Conservation (phyloP, 371 early-diverging fungal genomes). For the Syncephalastrum racemosum region DNA sequence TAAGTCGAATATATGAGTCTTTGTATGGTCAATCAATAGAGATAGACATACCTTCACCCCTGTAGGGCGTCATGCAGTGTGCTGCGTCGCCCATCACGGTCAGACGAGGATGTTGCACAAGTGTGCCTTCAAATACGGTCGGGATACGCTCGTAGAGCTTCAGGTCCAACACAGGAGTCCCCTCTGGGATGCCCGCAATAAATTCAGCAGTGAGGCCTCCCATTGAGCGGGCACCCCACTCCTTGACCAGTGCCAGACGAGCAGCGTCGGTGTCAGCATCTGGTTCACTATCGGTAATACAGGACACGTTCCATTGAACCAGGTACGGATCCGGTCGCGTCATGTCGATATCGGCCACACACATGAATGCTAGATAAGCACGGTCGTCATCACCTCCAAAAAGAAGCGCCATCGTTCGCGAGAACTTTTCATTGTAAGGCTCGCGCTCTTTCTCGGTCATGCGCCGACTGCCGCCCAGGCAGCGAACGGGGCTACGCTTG, state of each 20-base stretch:
- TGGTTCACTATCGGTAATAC: background rate
- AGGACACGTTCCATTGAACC: conserved; percentile 8
- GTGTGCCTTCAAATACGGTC: conserved; percentile 10
- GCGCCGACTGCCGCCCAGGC: conserved; percentile 7
- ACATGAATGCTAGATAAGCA: background rate
- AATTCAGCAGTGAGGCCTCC: too few species aligned
- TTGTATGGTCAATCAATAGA: too few species aligned
- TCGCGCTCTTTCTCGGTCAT: conserved; percentile 1
- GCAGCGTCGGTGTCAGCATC: conserved; percentile 9
- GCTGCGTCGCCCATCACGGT: conserved; percentile 14
- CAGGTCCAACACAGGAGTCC: background rate
- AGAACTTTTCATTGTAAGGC: background rate
- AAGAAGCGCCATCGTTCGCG: background rate
- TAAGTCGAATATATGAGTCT: background rate
- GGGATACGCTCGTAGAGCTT: conserved; percentile 15
- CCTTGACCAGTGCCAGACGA: conserved; percentile 12
- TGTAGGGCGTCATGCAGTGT: conserved; percentile 14
- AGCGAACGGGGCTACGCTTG: conserved; percentile 5
- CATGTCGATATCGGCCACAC: conserved; percentile 11
- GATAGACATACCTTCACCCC: conserved; percentile 12
- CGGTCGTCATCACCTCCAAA: background rate
- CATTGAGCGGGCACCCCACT: background rate
- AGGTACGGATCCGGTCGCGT: background rate
- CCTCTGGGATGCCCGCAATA: conserved; percentile 2
- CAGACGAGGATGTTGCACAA: background rate